These are phyloP conservation scores for Cyclocybe cylindracea DNA, from an alignment of 768 basidiomycete genomes.

Conservation along the genomic window DNA sequence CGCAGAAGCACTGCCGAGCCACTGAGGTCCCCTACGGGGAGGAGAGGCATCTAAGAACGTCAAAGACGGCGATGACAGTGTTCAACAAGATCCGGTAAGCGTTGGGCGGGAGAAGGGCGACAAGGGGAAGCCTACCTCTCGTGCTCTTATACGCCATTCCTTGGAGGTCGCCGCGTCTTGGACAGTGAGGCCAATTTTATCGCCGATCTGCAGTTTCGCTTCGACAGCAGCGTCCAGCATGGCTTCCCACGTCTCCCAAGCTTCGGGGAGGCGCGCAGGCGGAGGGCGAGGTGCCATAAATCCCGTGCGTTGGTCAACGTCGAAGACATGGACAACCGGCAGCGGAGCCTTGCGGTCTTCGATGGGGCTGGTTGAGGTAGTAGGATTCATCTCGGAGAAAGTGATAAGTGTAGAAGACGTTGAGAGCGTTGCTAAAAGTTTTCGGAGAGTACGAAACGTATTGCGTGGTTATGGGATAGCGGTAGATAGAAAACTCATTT, in stretches of 20 bases:
- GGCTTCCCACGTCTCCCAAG: slow-evolving; percentile 77
- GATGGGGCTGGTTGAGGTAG: slow-evolving; percentile 1
- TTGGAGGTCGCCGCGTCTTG: slow-evolving; percentile 45
- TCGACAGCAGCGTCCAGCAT: slow-evolving; percentile 51
- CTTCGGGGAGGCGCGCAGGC: slow-evolving; percentile 53
- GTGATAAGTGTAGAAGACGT: not conserved
- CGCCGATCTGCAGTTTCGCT: slow-evolving; percentile 57
- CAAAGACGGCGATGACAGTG: not conserved
- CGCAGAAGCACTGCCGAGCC: slow-evolving; percentile 62
- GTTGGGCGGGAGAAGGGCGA: not conserved
- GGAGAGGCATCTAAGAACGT: slow-evolving; percentile 60
- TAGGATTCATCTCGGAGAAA: not conserved
- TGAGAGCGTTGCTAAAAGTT: not conserved
- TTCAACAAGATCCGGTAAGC: slow-evolving; percentile 6
- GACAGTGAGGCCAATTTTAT: slow-evolving; percentile 44
- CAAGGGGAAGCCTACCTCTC: slow-evolving; percentile 38
- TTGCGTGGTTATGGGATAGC: not conserved
- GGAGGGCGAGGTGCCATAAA: slow-evolving; percentile 88
- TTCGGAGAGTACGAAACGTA: slow-evolving; percentile 1
- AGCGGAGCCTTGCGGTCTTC: slow-evolving; percentile 11
- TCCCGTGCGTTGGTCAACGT: slow-evolving; percentile 88
- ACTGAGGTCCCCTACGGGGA: slow-evolving; percentile 46
- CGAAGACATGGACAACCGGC: slow-evolving; percentile 67
- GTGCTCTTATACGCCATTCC: slow-evolving; percentile 54
- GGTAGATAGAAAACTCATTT: not conserved